Percentiles rank a stretch among this genome's conserved stretches.
phyloP scores from a whole-genome alignment of 371 early-diverging fungal species.

The Apophysomyces trapeziformis region DNA sequence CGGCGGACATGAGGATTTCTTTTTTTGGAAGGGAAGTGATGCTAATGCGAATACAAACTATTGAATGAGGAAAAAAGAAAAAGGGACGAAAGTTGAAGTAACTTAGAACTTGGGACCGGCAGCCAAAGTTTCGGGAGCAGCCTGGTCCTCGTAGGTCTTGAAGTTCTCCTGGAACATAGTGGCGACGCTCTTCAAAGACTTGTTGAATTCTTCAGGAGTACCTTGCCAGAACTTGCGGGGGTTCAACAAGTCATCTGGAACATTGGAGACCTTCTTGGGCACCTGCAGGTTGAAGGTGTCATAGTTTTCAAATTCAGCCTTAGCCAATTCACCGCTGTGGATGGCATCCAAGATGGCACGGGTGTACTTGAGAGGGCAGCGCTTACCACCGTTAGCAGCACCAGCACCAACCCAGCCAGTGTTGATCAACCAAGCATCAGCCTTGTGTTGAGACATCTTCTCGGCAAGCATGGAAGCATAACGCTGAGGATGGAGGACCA shows the following conservation, averaged over 20 bases:
- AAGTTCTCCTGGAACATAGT: constrained; percentile 88
- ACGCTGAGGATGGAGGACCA: constrained; percentile 95
- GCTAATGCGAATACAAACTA: constrained; percentile 7
- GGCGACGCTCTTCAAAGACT: constrained; percentile 75
- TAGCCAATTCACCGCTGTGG: constrained; percentile 85
- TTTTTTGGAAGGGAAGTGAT: constrained; percentile 1
- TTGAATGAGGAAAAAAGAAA: neutral
- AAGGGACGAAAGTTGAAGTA: neutral
- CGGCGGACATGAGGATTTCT: neutral
- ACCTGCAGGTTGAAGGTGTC: constrained; percentile 85
- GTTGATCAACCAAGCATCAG: constrained; percentile 97
- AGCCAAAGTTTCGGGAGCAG: constrained; percentile 69
- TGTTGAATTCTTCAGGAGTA: constrained; percentile 58
- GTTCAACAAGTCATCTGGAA: constrained; percentile 84
- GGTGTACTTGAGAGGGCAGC: constrained; percentile 95
- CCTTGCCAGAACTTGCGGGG: constrained; percentile 86
- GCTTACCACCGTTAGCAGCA: constrained; percentile 84
- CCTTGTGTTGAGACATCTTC: constrained; percentile 89
- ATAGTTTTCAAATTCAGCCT: constrained; percentile 79
- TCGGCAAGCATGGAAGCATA: constrained; percentile 97
- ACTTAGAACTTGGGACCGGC: constrained; percentile 68
- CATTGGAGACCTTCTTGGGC: constrained; percentile 72
- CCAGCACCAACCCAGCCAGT: constrained; percentile 98
- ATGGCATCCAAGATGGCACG: constrained; percentile 97
- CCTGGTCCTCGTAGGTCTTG: constrained; percentile 78